These are phyloP conservation scores for Cordyceps javanica DNA, from an alignment of 2,329 filamentous ascomycete species.

Conservation along the genomic window DNA sequence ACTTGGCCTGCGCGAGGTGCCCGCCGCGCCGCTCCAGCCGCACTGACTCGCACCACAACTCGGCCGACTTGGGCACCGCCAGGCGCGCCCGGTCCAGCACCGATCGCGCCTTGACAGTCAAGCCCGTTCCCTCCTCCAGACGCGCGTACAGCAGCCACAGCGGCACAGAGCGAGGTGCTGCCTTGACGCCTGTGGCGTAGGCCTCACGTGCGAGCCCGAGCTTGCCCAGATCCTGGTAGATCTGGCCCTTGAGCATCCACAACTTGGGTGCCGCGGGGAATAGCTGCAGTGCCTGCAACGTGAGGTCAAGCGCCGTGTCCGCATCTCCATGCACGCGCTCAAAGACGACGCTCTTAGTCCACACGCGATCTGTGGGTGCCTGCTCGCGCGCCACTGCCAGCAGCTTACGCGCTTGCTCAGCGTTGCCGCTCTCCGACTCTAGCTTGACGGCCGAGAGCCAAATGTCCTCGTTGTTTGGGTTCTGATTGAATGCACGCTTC, in stretches of 20 bases:
- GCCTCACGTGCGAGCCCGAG: constrained; percentile 82
- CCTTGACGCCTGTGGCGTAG: constrained; percentile 80
- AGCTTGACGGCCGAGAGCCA: constrained; percentile 96
- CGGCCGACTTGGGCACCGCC: constrained; percentile 75
- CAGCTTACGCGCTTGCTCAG: constrained; percentile 74
- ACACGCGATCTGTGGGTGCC: constrained; percentile 91
- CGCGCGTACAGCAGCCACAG: constrained; percentile 86
- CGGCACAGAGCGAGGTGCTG: constrained; percentile 74
- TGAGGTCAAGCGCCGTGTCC: constrained; percentile 79
- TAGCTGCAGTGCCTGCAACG: constrained; percentile 76
- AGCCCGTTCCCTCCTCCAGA: constrained; percentile 78
- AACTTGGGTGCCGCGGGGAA: constrained; percentile 85
- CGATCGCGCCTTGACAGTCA: constrained; percentile 85
- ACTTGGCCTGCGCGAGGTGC: constrained; percentile 77
- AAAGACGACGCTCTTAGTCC: constrained; percentile 93
- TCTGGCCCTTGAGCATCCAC: constrained; percentile 98
- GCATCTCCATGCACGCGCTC: constrained; percentile 77
- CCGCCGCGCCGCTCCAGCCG: constrained; percentile 83
- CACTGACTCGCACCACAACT: constrained; percentile 91
- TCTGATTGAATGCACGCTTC: constrained; percentile 85
- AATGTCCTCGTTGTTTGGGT: constrained; percentile 95
- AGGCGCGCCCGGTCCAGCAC: constrained; percentile 88
- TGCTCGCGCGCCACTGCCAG: constrained; percentile 78
- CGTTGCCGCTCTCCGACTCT: constrained; percentile 82
- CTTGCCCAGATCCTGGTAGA: constrained; percentile 80